A percentile compares a stretch with the other conserved stretches of the same genome.
phyloP scores from a whole-genome alignment of 2,329 filamentous ascomycete genomes.

The Nothophoma quercina region DNA sequence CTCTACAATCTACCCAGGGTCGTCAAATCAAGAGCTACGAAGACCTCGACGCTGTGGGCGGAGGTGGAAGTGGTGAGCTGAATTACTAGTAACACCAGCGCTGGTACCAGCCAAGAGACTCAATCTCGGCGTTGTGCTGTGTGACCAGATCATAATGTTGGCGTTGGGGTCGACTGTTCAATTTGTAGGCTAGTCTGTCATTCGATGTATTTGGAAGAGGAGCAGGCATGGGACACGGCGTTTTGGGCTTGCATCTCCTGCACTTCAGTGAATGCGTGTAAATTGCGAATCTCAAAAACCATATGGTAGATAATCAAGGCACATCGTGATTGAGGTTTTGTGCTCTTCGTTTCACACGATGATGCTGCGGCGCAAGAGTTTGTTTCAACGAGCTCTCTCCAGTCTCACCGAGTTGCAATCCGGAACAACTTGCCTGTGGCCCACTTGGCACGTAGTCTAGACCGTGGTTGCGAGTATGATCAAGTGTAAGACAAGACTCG shows the following conservation, averaged over 20 bases:
- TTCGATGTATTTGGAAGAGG: slow-evolving; percentile 10
- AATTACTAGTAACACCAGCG: slow-evolving; percentile 71
- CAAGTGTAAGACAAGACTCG: slow-evolving; percentile 9
- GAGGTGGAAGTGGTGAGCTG: slow-evolving; percentile 76
- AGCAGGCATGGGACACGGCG: slow-evolving; percentile 13
- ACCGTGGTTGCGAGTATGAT: background rate
- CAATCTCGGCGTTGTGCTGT: slow-evolving; percentile 5
- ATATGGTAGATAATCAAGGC: background rate
- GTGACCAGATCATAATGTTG: slow-evolving; percentile 22
- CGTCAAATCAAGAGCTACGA: slow-evolving; percentile 96
- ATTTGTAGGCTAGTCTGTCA: slow-evolving; percentile 24
- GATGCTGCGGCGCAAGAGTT: background rate
- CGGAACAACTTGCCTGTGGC: slow-evolving; percentile 5
- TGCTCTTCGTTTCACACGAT: background rate
- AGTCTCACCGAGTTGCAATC: slow-evolving; percentile 1
- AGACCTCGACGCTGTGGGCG: slow-evolving; percentile 81
- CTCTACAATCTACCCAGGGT: slow-evolving; percentile 89
- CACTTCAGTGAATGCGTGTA: slow-evolving; percentile 12
- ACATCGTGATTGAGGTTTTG: background rate
- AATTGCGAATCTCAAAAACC: background rate
- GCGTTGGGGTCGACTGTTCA: slow-evolving; percentile 24
- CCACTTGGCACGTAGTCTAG: slow-evolving; percentile 16
- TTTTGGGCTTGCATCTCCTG: slow-evolving; percentile 11
- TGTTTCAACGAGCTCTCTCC: background rate
- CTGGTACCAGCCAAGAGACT: background rate